Base-by-base conservation (phyloP, 441 rosid genomes). In the Jatropha podagrica region DNA sequence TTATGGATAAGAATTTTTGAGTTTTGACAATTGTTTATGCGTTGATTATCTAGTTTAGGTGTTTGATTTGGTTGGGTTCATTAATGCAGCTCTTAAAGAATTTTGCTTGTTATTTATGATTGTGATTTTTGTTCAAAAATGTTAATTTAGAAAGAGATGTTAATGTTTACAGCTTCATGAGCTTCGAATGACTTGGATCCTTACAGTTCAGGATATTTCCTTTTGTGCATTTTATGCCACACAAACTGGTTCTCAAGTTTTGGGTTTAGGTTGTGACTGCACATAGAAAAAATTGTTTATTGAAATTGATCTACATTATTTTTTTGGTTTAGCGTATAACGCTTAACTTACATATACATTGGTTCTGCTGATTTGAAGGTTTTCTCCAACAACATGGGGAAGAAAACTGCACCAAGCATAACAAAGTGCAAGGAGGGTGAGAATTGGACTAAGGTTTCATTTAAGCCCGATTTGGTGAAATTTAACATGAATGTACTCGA, bases 391-490 rank as follows among this genome's bases (percentile, higher is more conserved):
- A 95, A 95, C 69, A 95, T 95, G 99, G 93, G 97, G 62, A 89
- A 81, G 78, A 95, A 88, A 79, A 79, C 90, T 20, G 88, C 85
- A 40, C 98, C 97, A 0, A 72, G 27, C 8, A 93, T 95, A 74
- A 79, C 82, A 32, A 91, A 87, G 80, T 94, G 97, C 80, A 89
- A 78, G 81, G 88, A 79, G 66, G 63, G 73, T 6, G 99, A 96
- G 65, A 94, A 89, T 68, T 96, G 99, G 99, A 96, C 98, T 9
- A 92, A 89, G 80, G 97, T 96, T 17, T 81, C 98, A 0, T 96
- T 91, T 78, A 92, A 85, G 86, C 98, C 97, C 0, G 99, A 96
- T 77, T 75, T 94, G 74, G 84, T 74, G 8, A 96, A 96, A 79
- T 96, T 96, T 76, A 87, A 81, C 79, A 96, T 96, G 98, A 81